Percentiles rank a stretch among this genome's conserved stretches.
These are phyloP conservation scores for Penicillium salamii DNA, from an alignment of 495 filamentous ascomycete genomes.

Conservation along the genomic window DNA sequence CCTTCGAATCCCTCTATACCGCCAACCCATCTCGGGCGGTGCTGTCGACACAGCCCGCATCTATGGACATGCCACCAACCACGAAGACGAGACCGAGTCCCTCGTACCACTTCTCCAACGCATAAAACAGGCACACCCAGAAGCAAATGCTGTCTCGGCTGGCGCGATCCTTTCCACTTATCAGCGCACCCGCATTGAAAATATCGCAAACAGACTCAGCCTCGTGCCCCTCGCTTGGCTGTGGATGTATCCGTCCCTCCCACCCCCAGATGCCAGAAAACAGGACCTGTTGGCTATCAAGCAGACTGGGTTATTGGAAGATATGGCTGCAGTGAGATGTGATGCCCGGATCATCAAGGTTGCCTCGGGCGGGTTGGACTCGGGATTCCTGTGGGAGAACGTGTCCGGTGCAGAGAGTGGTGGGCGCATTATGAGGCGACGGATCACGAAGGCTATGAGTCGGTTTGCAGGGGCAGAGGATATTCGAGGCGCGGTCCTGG, in stretches of 20 bases:
- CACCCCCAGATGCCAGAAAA: slow-evolving; percentile 30
- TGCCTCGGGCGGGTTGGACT: slow-evolving; percentile 83
- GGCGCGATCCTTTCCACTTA: slow-evolving; percentile 94
- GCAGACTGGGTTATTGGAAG: slow-evolving; percentile 59
- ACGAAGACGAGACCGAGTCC: slow-evolving; percentile 81
- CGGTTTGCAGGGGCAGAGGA: slow-evolving; percentile 61
- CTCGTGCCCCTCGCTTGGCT: slow-evolving; percentile 79
- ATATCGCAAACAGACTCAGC: slow-evolving; percentile 72
- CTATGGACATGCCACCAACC: slow-evolving; percentile 20
- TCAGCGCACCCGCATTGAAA: slow-evolving; percentile 91
- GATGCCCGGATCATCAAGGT: slow-evolving; percentile 92
- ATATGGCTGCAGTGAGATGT: slow-evolving; percentile 74
- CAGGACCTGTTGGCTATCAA: slow-evolving; percentile 24
- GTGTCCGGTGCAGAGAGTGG: slow-evolving; percentile 45
- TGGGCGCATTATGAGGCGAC: slow-evolving; percentile 45
- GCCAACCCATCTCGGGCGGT: slow-evolving; percentile 65
- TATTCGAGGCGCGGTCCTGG: slow-evolving; percentile 65
- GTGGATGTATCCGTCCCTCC: slow-evolving; percentile 85
- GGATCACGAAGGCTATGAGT: slow-evolving; percentile 59
- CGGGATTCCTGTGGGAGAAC: slow-evolving; percentile 78
- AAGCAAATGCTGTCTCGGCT: slow-evolving; percentile 78
- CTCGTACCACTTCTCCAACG: slow-evolving; percentile 67
- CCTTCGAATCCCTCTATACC: slow-evolving; percentile 75
- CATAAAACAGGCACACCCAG: slow-evolving; percentile 63
- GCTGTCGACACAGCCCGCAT: slow-evolving; percentile 55